Evolutionary conservation across 306 rosid genomes (phyloP), one percentile per base, ranked within the genome.

Genomic region (Alnus glutinosa): DNA sequence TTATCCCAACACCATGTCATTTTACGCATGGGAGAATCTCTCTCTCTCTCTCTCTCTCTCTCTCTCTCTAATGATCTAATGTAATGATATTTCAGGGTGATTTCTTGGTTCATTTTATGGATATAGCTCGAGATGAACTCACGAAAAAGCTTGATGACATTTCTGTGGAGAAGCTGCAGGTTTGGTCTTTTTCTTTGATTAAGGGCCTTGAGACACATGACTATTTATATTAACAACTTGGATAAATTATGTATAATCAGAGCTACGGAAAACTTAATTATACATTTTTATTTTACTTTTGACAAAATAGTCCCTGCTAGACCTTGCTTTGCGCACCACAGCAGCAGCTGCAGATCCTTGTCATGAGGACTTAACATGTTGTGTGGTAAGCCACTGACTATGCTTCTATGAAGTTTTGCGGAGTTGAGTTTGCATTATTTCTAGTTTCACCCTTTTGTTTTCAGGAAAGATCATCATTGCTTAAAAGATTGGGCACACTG

Each of bases 81-180:
- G 36, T 73, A 66, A 72, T 72, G 77, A 16, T 70, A 69, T 55
- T 83, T 61, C 92, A 95, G 98, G 98, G 98, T 79, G 98, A 95
- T 88, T 95, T 92, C 91, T 90, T 95, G 82, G 98, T 95, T 73
- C 97, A 95, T 86, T 95, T 95, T 83, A 92, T 92, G 98, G 98
- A 95, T 88, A 95, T 95, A 73, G 95, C 98, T 77, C 88, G 91
- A 71, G 98, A 95, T 74, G 98, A 95, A 81, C 89, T 95, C 47
- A 71, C 88, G 2, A 95, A 91, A 88, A 95, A 95, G 87, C 91
- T 92, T 55, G 97, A 95, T 77, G 98, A 92, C 77, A 96, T 95
- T 76, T 95, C 98, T 11, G 98, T 91, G 75, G 98, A 92, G 83
- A 95, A 95, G 89, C 90, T 95, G 86, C 98, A 95, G 97, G 98